Evolutionary conservation across 192 early-diverging fungal genomes (phyloP), one percentile per base, ranked within the genome.

Genomic region (Obelidium mucronatum): DNA sequence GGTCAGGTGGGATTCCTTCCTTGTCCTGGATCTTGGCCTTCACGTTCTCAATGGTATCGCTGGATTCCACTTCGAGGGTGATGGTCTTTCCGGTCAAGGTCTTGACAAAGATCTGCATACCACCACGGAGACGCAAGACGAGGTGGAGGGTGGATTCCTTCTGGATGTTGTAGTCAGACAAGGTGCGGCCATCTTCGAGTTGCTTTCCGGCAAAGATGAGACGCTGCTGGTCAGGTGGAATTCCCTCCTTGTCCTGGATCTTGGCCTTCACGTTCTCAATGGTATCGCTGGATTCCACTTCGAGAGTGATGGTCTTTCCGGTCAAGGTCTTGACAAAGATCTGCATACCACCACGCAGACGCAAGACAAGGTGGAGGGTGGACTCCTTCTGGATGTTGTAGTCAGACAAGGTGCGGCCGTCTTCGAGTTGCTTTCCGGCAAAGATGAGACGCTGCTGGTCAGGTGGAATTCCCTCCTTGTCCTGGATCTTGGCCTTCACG

Each of bases 1-100:
- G 91, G 83, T 93, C 90, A 73, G 87, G 87, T 48, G 91, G 90
- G 63, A 93, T 93, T 63, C 90, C 90, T 74, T 93, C 92, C 81
- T 92, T 92, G 71, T 92, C 91, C 79, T 93, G 92, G 80, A 93
- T 91, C 82, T 93, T 93, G 62, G 87, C 80, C 84, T 93, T 93
- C 42, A 93, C 90, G 68, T 93, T 91, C 33, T 91, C 91, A 77
- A 93, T 93, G 58, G 90, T 91, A 80, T 92, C 91, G 6, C 90
- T 89, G 40, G 90, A 90, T 75, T 91, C 90, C 3, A 93, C 91
- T 80, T 91, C 90, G 28, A 93, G 80, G 52, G 88, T 93, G 67
- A 92, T 91, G 69, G 91, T 92, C 84, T 91, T 92, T 48, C 91
- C 91, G 26, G 90, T 93, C 70, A 93, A 85, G 73, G 90, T 91